Conservation (phyloP, 2,329 filamentous ascomycete species). For the Penicillium sclerotiorum region DNA sequence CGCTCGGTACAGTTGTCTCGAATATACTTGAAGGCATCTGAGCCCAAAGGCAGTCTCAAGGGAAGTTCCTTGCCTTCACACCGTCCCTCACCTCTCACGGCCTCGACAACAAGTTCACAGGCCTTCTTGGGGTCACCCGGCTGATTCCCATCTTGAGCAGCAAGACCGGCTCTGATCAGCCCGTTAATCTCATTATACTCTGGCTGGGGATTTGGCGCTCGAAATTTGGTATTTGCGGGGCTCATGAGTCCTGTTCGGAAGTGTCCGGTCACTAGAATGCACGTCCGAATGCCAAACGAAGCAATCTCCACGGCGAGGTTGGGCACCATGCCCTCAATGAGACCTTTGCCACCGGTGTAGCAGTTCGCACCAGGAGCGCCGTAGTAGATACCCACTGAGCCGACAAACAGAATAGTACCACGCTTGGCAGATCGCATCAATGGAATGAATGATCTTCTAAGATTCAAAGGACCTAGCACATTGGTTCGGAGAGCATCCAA, state of each 20-base stretch:
- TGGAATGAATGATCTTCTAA: slow-evolving; percentile 41
- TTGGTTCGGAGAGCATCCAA: not conserved
- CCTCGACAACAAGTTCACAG: slow-evolving; percentile 13
- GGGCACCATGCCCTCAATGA: slow-evolving; percentile 50
- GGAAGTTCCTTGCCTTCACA: slow-evolving; percentile 11
- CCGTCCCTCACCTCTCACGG: slow-evolving; percentile 14
- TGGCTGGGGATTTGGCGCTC: slow-evolving; percentile 1
- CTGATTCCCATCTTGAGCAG: slow-evolving; percentile 5
- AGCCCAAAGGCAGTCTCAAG: slow-evolving; percentile 9
- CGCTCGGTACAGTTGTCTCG: slow-evolving; percentile 8
- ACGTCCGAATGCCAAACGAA: slow-evolving; percentile 41
- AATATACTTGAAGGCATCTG: slow-evolving; percentile 11
- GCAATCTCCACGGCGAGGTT: slow-evolving; percentile 48
- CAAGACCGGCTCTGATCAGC: not conserved
- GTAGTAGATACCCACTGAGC: slow-evolving; percentile 49
- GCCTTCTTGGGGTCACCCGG: slow-evolving; percentile 18
- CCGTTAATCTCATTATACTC: slow-evolving; percentile 15
- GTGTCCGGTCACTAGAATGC: slow-evolving; percentile 55
- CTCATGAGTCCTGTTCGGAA: slow-evolving; percentile 57
- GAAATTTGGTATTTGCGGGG: not conserved
- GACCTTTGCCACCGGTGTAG: slow-evolving; percentile 51
- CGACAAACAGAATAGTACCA: slow-evolving; percentile 48
- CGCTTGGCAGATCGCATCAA: slow-evolving; percentile 37
- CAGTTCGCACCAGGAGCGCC: slow-evolving; percentile 31
- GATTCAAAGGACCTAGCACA: slow-evolving; percentile 39